Base-by-base conservation (phyloP, 257 asterid species). In the Rubia yunnanensis region DNA sequence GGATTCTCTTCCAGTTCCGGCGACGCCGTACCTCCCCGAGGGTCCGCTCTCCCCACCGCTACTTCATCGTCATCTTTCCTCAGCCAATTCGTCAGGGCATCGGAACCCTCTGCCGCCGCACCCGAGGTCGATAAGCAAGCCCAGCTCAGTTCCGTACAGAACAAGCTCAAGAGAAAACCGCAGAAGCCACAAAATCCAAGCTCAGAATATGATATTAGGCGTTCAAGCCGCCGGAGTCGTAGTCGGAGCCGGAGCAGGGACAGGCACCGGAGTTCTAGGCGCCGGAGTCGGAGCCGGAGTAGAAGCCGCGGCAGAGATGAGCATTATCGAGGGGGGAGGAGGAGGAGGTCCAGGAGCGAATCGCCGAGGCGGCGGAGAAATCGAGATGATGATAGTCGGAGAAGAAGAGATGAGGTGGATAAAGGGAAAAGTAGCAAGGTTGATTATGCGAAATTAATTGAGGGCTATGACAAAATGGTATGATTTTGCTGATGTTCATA, bases 381-480 rank as follows among this genome's bases (percentile, higher is more conserved):
- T 57, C 10, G 58, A n/a, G 78, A 68, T 64, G 79, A 73, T 72
- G 52, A 64, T 13, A 75, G 58, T 66, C 71, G 64, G 75, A 72
- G 78, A 72, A 62, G 63, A 66, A 68, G 53, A 68, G 70, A 32
- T 70, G 83, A 39, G 73, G 69, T 23, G 34, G 76, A 68, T 55
- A 71, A 63, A 64, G 68, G 57, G 61, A 65, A 73, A 22, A 62
- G 10, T 41, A 56, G 65, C 44, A 83, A 76, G 64, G 74, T 59
- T 72, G 92, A 89, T 77, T 87, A 65, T 74, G 83, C 76, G 24
- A 81, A 82, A 38, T 36, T 68, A 79, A 89, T 89, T 69, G 78
- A 80, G 69, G 98, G 94, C 46, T 92, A 84, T 76, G 86, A 80
- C 52, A 77, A 64, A 23, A 85, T 89, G 98, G 98, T 92, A 76